Base-by-base conservation (phyloP, 257 asterid species). In the Marsdenia floribunda region DNA sequence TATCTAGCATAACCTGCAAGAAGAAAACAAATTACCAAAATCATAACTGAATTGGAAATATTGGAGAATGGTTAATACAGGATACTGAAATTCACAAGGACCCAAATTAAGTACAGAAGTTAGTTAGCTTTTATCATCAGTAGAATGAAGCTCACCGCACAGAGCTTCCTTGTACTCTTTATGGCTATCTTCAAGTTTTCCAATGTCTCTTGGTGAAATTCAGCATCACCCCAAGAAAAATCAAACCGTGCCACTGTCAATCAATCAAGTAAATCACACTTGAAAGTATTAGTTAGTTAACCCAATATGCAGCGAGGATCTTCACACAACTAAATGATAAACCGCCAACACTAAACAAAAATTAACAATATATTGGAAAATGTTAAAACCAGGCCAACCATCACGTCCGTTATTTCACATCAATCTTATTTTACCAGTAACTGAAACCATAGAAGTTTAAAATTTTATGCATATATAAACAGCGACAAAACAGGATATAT, bases 141-240 rank as follows among this genome's bases (percentile, higher is more conserved):
- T 57, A 59, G 46, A 54, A 29, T 26, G 26, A 78, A 79, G 75
- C 90, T 86, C 80, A 91, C 97, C 33, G 88, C 96, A 80, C 98
- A 92, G 24, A 89, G 91, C 74, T 89, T 92, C 74, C 80, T 88
- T 5, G 98, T 82, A 9, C 75, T 77, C 87, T 87, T 90, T 81
- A 89, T 78, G 71, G 97, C 91, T 69, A 76, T 77, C 77, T 86
- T 85, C 86, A 92, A 80, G 84, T 92, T 90, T 60, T 86, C 90
- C 78, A 90, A 68, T 67, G 97, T 90, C 80, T 88, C 91, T 80
- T 89, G 97, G 83, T 92, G 98, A 77, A 73, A 92, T 19, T 89
- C 87, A 22, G 87, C 83, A 76, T 89, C 90, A 1, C 98, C 96
- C 90, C 91, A 90, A 8, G 98, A 90, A 83, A 92, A 92, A 83